phyloP scores from a whole-genome alignment of 202 grass and related monocot genomes.

The Dendrocalamus latiflorus region DNA sequence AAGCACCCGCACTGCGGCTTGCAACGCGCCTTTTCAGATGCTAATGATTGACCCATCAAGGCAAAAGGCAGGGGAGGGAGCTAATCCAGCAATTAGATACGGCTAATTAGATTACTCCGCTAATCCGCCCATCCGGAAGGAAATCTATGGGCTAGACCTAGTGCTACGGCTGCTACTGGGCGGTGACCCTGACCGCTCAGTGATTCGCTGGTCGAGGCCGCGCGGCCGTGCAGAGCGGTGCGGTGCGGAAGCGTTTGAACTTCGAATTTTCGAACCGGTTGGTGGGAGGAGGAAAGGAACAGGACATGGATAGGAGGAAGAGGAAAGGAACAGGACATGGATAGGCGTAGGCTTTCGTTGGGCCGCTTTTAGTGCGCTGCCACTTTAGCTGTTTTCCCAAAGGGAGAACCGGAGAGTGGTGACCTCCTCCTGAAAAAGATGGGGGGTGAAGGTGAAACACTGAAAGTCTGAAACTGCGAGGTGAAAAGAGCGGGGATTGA shows the following conservation, averaged over 20 bases:
- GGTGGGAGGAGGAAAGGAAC: conserved; percentile 7
- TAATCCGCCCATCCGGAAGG: conserved; percentile 3
- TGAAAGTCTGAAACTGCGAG: not conserved
- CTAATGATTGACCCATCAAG: conserved; percentile 36
- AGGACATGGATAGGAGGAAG: conserved; percentile 6
- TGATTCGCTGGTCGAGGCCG: conserved; percentile 1
- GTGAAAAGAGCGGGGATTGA: not conserved
- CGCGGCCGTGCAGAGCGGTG: conserved; percentile 22
- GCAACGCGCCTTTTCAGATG: conserved; percentile 26
- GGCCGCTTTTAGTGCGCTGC: conserved; percentile 11
- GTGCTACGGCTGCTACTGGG: not conserved
- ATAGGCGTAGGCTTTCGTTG: conserved; percentile 30
- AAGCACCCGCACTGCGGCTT: not conserved
- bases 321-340: no score
- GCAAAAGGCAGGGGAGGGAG: not conserved
- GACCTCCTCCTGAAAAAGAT: conserved; percentile 21
- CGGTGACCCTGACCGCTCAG: not conserved
- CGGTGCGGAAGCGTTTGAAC: conserved; percentile 33
- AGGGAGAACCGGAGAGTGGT: conserved; percentile 6
- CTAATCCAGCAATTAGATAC: conserved; percentile 1
- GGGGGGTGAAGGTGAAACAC: not conserved
- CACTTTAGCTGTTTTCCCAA: not conserved
- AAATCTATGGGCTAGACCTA: not conserved
- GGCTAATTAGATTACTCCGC: not conserved
- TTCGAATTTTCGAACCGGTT: conserved; percentile 47